phyloP scores from a whole-genome alignment of 2,329 filamentous ascomycete species.

The Fusarium sp. region DNA sequence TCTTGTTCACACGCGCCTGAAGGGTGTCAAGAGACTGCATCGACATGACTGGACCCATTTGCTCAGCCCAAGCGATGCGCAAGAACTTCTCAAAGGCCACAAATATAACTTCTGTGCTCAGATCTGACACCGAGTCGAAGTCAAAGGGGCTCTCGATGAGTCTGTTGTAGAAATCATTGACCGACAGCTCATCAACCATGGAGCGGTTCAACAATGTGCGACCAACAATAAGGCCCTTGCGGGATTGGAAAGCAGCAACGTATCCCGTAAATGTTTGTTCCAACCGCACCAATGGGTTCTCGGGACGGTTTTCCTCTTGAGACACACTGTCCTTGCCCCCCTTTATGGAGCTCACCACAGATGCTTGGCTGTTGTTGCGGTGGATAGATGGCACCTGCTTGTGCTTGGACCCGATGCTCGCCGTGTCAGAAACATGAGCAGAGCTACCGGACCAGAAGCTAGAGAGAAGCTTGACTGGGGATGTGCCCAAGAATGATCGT shows the following conservation, averaged over 20 bases:
- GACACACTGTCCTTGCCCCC: slow-evolving; percentile 54
- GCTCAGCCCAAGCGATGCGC: slow-evolving; percentile 85
- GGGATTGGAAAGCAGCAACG: slow-evolving; percentile 81
- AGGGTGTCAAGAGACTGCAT: slow-evolving; percentile 76
- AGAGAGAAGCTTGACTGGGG: slow-evolving; percentile 90
- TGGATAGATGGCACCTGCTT: slow-evolving; percentile 54
- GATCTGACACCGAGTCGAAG: slow-evolving; percentile 78
- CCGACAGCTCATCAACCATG: slow-evolving; percentile 78
- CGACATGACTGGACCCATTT: slow-evolving; percentile 87
- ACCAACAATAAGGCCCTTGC: slow-evolving; percentile 88
- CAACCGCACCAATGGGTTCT: slow-evolving; percentile 76
- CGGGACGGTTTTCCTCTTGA: slow-evolving; percentile 63
- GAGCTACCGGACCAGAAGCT: slow-evolving; percentile 77
- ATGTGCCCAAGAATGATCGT: slow-evolving; percentile 78
- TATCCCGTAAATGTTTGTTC: slow-evolving; percentile 90
- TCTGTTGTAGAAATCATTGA: slow-evolving; percentile 92
- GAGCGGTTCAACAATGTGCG: slow-evolving; percentile 77
- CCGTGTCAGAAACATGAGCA: slow-evolving; percentile 51
- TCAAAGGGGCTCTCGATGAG: slow-evolving; percentile 86
- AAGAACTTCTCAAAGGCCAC: slow-evolving; percentile 95
- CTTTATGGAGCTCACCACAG: slow-evolving; percentile 64
- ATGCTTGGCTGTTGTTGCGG: slow-evolving; percentile 60
- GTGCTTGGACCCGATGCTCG: slow-evolving; percentile 50
- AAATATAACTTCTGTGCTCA: slow-evolving; percentile 85
- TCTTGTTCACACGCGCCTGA: slow-evolving; percentile 73